Base-by-base conservation (phyloP, 2,329 filamentous ascomycete genomes). In the Ilyonectria mors-panacis region DNA sequence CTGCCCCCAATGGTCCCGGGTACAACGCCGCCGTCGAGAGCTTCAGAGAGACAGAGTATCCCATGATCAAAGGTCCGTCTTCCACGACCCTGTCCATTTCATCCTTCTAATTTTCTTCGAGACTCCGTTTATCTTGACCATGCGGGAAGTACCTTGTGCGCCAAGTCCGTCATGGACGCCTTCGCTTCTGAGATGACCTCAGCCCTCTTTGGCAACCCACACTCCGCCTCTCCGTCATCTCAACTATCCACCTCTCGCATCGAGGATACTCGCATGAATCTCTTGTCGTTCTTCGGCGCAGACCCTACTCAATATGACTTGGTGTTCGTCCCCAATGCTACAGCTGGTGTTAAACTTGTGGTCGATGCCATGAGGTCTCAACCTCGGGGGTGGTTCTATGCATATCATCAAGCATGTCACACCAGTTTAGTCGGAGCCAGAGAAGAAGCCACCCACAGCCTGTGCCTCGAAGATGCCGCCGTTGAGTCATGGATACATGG, bases 261-360 rank as follows among this genome's bases (percentile, higher is more conserved):
- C 63, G 94, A 97, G 70, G 89, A 95, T 78, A 85, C 92, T 33
- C 89, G 95, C 9, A 81, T 94, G 39, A 86, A 89, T 15, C 85
- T 93, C 2, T 83, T 98, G 35, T 85, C 85, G 2, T 94, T 97
- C 75, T 94, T 98, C 81, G 91, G 92, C 48, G 95, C 94, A 2
- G 90, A 94, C 70, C 93, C 95, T 2, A 86, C 90, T 10, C 85
- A 93, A 2, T 98, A 96, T 73, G 95, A 98, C 74, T 81, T 98
- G 3, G 89, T 98, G 1, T 98, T 98, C 78, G 94, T 97, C 28
- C 91, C 94, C 39, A 98, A 98, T 80, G 93, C 95, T 21, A 98
- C 95, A 0, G 94, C 95, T 3, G 95, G 91, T 7, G 92, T 97
- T 75, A 98, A 98, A 80, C 82, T 98, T 12, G 92, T 97, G 3